Percentiles rank a stretch among this genome's conserved stretches.
These are phyloP conservation scores for Diphasiastrum complanatum DNA, from an alignment of 83 land plant genomes.

Conservation along the genomic window DNA sequence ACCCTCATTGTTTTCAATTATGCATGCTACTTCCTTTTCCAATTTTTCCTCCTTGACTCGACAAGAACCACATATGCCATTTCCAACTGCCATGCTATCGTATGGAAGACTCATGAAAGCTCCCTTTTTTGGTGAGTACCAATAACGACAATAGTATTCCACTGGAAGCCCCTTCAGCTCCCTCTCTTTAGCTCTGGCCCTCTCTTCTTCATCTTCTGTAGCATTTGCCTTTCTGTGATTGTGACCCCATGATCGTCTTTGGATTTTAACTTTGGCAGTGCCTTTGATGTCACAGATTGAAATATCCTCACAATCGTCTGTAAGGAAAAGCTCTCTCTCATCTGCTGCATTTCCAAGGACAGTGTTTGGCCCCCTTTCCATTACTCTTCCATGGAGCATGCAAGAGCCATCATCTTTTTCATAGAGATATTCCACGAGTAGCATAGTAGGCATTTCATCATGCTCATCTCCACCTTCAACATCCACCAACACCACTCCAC, in stretches of 20 bases:
- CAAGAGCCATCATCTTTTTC: slow-evolving; percentile 47
- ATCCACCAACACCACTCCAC: slow-evolving; percentile 52
- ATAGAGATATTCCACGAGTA: slow-evolving; percentile 80
- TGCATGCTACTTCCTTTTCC: slow-evolving; percentile 27
- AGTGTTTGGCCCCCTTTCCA: slow-evolving; percentile 54
- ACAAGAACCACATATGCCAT: slow-evolving; percentile 65
- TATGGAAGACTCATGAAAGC: slow-evolving; percentile 58
- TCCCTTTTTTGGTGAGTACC: slow-evolving; percentile 81
- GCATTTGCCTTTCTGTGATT: slow-evolving; percentile 54
- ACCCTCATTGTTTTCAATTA: slow-evolving; percentile 34
- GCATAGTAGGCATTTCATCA: slow-evolving; percentile 35
- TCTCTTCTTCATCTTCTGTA: slow-evolving; percentile 47
- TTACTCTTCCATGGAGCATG: slow-evolving; percentile 71
- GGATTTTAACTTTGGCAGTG: slow-evolving; percentile 44
- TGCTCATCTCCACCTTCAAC: slow-evolving; percentile 23
- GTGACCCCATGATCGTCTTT: slow-evolving; percentile 58
- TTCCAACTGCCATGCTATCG: slow-evolving; percentile 60
- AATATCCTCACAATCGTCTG: slow-evolving; percentile 59
- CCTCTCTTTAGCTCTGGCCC: slow-evolving; percentile 58
- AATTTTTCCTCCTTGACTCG: slow-evolving; percentile 28
- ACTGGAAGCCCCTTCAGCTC: slow-evolving; percentile 62
- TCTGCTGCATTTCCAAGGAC: slow-evolving; percentile 78
- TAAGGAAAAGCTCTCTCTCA: slow-evolving; percentile 71
- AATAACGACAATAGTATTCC: slow-evolving; percentile 64
- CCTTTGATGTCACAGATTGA: slow-evolving; percentile 46